Evolutionary conservation across 352 stramenopile genomes (phyloP), one percentile per base, ranked within the genome.

Genomic region (Phytophthora boehmeriae): DNA sequence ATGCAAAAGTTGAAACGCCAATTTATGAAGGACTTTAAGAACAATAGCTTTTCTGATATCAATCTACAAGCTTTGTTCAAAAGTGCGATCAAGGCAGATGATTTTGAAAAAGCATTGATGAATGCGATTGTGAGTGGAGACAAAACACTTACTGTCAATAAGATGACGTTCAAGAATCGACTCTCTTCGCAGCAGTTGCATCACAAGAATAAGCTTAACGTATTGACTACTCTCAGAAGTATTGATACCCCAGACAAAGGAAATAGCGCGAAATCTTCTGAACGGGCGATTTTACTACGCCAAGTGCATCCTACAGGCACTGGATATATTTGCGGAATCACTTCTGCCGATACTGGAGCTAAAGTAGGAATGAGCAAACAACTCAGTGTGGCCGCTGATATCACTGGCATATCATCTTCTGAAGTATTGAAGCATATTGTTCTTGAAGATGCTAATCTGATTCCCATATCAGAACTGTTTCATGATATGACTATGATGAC

Each of bases 1-100:
- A 28, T 52, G 4, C 38, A 52, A 30, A 60, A 60, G n/a, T 41
- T 60, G 6, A 50, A 45, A 28, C 20, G 52, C 9, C 52, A 60
- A 41, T 60, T 60, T n/a, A 60, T 60, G 52, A 60, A 60, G 50
- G 52, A 60, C 23, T 60, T 60, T 41, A 60, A 60, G 28, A 60
- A 60, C 41, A 60, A 60, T 27, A 60, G 52, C 28, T 60, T 60
- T 23, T 23, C 14, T 17, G 52, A 60, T 52, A 20, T 60, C 2
- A 60, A 60, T 52, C 28, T 60, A 8, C 52, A 60, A 3, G 23
- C 39, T 8, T 28, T 60, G 13, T 60, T 60, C 42, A 60, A 60
- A 41, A 60, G 52, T 34, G 52, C 52, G 11, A 60, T 60, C 39
- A 60, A 51, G 19, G 52, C 52, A 3, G 52, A 60, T 44, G 52